phyloP scores from a whole-genome alignment of 2,329 filamentous ascomycete species.

The Colletotrichum limetticola region DNA sequence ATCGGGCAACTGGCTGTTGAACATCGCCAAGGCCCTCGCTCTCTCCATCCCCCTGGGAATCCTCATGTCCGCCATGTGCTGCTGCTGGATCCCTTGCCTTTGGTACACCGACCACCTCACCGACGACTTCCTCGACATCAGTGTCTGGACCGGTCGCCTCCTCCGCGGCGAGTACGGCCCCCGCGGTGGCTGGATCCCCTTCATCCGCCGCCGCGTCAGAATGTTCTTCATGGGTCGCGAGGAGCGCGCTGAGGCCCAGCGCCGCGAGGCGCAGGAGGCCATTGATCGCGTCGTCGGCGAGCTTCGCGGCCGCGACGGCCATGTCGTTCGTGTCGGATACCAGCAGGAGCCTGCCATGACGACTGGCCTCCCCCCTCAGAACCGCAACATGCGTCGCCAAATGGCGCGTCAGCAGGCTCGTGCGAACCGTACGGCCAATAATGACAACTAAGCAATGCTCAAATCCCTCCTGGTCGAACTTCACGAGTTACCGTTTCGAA shows the following conservation, averaged over 20 bases:
- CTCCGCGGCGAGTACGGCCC: neutral
- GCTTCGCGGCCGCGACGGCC: neutral
- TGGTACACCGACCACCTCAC: conserved; percentile 22
- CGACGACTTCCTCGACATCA: neutral
- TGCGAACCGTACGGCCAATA: neutral
- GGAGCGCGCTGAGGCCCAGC: neutral
- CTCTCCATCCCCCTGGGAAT: conserved; percentile 31
- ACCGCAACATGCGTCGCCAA: neutral
- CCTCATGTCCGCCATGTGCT: conserved; percentile 32
- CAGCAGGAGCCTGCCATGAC: neutral
- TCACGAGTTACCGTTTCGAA: neutral
- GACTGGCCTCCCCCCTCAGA: neutral
- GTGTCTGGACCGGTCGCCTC: neutral
- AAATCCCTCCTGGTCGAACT: neutral
- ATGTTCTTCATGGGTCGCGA: neutral
- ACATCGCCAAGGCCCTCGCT: conserved; percentile 32
- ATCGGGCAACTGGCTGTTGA: neutral
- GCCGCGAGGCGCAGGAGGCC: neutral
- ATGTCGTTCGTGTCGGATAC: neutral
- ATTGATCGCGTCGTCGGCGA: neutral
- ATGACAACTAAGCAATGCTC: neutral
- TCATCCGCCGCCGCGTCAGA: neutral
- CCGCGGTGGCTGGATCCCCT: neutral
- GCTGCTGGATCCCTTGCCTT: conserved; percentile 36
- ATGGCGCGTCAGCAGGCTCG: neutral